These are phyloP conservation scores for Tylopilus vinaceipallidus DNA, from an alignment of 768 basidiomycete species.

Conservation along the genomic window DNA sequence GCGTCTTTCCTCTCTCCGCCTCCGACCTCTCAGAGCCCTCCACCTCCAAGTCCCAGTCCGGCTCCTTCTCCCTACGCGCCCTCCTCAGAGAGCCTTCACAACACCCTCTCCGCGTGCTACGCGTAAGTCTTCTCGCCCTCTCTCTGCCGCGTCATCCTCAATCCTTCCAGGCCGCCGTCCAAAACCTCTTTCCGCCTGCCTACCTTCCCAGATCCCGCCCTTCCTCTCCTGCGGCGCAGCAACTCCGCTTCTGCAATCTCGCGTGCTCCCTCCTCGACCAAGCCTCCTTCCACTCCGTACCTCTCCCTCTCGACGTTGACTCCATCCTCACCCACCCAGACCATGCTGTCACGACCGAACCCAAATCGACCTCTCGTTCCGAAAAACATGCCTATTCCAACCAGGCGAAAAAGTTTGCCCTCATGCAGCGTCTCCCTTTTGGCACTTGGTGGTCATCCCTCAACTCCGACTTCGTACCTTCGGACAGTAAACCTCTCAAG, in stretches of 20 bases:
- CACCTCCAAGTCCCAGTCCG: conserved; percentile 35
- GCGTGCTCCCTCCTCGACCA: conserved; percentile 73
- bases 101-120: conserved; percentile 54
- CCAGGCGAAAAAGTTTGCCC: conserved; percentile 60
- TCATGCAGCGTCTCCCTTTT: conserved; percentile 74
- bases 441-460: conserved; percentile 82
- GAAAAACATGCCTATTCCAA: conserved; percentile 29
- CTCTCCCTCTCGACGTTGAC: conserved; percentile 46
- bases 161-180: conserved; percentile 54
- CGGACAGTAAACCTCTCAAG: conserved; percentile 42
- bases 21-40: conserved; percentile 39
- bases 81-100: conserved; percentile 53
- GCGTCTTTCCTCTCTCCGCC: conserved; percentile 61
- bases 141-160: conserved; percentile 9
- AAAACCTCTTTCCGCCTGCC: conserved; percentile 66
- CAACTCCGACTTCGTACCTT: conserved; percentile 42
- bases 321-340: conserved; percentile 38
- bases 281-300: conserved; percentile 49
- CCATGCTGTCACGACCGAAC: conserved; percentile 22
- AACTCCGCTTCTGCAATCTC: conserved; percentile 71
- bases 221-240: conserved; percentile 63
- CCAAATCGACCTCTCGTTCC: conserved; percentile 19
- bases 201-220: conserved; percentile 62
- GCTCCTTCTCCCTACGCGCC: conserved; percentile 50
- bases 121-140: conserved; percentile 42